A percentile compares a stretch with the other conserved stretches of the same genome.
These are phyloP conservation scores for Prunus davidiana DNA, from an alignment of 306 rosid genomes.

Conservation along the genomic window DNA sequence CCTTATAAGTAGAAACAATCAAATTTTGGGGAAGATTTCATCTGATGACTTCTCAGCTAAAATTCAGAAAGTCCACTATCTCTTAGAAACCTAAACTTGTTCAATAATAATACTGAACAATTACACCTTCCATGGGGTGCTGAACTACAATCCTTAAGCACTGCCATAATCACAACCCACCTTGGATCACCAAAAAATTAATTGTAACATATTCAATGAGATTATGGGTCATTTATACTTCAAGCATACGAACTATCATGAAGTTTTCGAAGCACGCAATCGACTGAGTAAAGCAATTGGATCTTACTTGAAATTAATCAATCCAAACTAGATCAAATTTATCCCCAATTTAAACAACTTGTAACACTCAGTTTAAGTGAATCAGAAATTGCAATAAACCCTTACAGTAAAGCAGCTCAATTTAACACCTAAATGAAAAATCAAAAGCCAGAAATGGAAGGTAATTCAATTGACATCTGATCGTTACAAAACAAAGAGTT, in stretches of 20 bases:
- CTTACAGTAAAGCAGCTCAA: neutral
- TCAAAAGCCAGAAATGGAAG: neutral
- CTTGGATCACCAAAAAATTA: too few species aligned
- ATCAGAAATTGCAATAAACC: neutral
- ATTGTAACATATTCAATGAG: too few species aligned
- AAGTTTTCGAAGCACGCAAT: neutral
- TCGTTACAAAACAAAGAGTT: slow-evolving; percentile 2
- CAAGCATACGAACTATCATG: neutral
- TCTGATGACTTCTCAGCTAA: neutral
- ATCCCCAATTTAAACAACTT: neutral
- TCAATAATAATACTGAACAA: neutral
- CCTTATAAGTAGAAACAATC: neutral
- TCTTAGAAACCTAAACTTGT: neutral
- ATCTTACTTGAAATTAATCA: neutral
- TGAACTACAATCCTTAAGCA: neutral
- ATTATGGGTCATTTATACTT: too few species aligned
- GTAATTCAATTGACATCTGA: slow-evolving; percentile 2
- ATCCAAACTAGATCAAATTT: neutral
- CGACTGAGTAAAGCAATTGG: neutral
- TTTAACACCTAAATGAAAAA: neutral
- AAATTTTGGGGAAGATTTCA: neutral
- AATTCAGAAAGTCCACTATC: neutral
- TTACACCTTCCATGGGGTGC: neutral
- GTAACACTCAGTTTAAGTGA: neutral
- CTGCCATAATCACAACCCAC: neutral